phyloP scores from a whole-genome alignment of 139 green algal species.

The Picochlorum sp. region DNA sequence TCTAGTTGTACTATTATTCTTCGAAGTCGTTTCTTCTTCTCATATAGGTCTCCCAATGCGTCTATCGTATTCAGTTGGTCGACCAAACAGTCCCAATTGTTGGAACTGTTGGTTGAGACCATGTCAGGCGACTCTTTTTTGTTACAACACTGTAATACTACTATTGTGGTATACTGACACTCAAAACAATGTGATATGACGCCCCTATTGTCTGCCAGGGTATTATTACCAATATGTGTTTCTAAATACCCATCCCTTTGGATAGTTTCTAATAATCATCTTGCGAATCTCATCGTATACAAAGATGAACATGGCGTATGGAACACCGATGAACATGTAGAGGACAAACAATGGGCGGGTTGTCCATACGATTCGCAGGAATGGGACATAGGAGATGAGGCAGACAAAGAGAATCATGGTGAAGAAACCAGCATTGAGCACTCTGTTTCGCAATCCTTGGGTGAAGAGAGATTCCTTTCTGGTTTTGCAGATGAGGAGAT shows the following conservation, averaged over 20 bases:
- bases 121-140: too few species aligned
- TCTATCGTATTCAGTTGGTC: neutral
- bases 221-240: conserved; percentile 47
- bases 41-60: neutral
- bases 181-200: conserved; percentile 4
- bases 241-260: conserved; percentile 40
- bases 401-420: conserved; percentile 51
- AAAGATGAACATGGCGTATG: conserved; percentile 58
- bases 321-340: conserved; percentile 58
- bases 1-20: too few species aligned
- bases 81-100: neutral
- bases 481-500: conserved; percentile 71
- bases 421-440: conserved; percentile 57
- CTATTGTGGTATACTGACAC: too few species aligned
- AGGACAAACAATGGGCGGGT: conserved; percentile 50
- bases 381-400: conserved; percentile 54
- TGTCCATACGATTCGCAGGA: conserved; percentile 47
- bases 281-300: conserved; percentile 67
- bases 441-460: conserved; percentile 44
- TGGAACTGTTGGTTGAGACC: neutral
- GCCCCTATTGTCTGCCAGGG: conserved; percentile 2
- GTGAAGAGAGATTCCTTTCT: conserved; percentile 59
- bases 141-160: too few species aligned
- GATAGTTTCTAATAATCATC: conserved; percentile 40
- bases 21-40: neutral